Percentiles rank a stretch among this genome's conserved stretches.
These are phyloP conservation scores for Skeletonema costatum DNA, from an alignment of 108 stramenopile genomes.

Conservation along the genomic window DNA sequence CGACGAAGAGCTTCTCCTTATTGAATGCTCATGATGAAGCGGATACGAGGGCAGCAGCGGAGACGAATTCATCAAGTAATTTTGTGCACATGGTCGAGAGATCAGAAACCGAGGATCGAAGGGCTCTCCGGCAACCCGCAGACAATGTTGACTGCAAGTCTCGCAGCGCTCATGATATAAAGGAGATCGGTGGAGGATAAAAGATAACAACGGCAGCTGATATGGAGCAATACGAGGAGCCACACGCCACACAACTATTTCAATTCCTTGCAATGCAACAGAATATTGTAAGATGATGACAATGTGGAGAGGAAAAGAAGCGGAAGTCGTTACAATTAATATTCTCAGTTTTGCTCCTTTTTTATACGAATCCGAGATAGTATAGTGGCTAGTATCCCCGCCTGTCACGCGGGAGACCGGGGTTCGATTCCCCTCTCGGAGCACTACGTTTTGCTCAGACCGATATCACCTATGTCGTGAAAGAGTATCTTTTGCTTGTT, in stretches of 20 bases:
- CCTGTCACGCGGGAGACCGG: slow-evolving; percentile 97
- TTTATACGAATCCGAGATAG: slow-evolving; percentile 86
- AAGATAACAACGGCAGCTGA: too few species aligned
- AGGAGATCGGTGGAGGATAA: background rate
- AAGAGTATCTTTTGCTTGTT: too few species aligned
- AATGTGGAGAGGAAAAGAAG: too few species aligned
- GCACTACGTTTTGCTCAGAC: background rate
- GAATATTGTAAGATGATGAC: too few species aligned
- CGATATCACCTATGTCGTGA: too few species aligned
- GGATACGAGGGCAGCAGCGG: background rate
- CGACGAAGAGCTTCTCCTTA: background rate
- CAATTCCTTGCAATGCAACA: too few species aligned
- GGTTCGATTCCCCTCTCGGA: slow-evolving; percentile 92
- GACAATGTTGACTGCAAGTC: background rate
- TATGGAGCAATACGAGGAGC: too few species aligned
- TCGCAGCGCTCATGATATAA: background rate
- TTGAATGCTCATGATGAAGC: background rate
- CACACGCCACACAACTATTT: too few species aligned
- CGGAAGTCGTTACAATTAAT: too few species aligned
- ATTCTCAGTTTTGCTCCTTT: too few species aligned
- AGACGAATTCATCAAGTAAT: background rate
- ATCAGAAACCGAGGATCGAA: background rate
- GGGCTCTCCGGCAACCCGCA: background rate
- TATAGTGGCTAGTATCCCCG: slow-evolving; percentile 98
- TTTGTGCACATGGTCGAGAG: background rate